Base-by-base conservation (phyloP, 2,329 filamentous ascomycete species). In the Colletotrichum liriopes region DNA sequence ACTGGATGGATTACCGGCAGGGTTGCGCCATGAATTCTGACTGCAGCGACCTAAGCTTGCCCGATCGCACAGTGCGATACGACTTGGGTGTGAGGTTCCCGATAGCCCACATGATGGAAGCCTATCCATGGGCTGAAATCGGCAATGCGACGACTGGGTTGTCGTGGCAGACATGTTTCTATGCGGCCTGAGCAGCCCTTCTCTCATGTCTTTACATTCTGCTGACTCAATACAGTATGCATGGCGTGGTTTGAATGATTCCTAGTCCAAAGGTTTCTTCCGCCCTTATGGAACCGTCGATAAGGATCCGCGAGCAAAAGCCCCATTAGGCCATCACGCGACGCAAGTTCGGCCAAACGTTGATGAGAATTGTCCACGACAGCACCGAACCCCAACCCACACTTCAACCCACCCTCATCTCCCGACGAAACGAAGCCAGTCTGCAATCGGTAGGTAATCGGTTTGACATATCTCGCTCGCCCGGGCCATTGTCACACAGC, bases 401-500 rank as follows among this genome's bases (percentile, higher is more conserved):
- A 64, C 60, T 72, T 59, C 47, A 64, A 65, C 20, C 70, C 70
- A 70, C 70, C 60, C 60, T 72, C 65, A 72, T 72, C 70, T 72
- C 70, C 70, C 66, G 54, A 29, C 65, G 58, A 73, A 73, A 71
- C 67, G 67, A 58, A 67, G 58, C 71, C 71, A 71, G 62, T 71
- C 71, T 67, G 47, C 56, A 73, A 73, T 20, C 32, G 67, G 61
- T 73, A 73, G 67, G 71, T 67, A 67, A 39, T 41, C 43, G 29
- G 45, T 52, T 26, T 47, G 35, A 35, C 61, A 61, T 67, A 73
- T 71, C 47, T 62, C 62, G 61, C 55, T 59, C 62, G 39, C 41
- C 35, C 35, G n/a, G 51, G 16, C 43, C 9, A 32, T 71, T 39
- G 32, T 63, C 67, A 62, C 51, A 41, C 20, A 37, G 18, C 16